Evolutionary conservation across 345 rosid species (phyloP), one percentile per base, ranked within the genome.

Genomic region (Chamaenerion angustifolium): DNA sequence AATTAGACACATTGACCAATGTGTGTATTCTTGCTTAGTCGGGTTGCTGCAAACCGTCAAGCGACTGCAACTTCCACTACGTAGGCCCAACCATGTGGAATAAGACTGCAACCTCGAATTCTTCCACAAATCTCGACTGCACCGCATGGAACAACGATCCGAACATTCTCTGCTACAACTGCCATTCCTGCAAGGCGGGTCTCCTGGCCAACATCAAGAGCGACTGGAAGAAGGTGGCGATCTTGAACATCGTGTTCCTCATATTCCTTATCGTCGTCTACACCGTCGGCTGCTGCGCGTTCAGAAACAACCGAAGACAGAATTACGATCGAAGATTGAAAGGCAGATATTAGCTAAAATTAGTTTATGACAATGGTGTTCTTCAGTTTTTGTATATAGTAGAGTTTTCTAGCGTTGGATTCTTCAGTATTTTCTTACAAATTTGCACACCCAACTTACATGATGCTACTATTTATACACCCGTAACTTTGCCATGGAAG

Each of bases 41-140:
- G 59, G 95, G 95, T 25, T 90, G 94, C 80, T 90, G 97, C 63
- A 89, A 83, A 75, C 94, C 95, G 12, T 68, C 95, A 3, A 67
- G 70, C 51, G 84, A 71, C 64, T 90, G 98, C 61, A 71, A 62
- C 25, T 90, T 72, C 68, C 52, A 51, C 11, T 90, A 81, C 47
- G 67, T 45, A 31, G 55, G 46, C 46, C 92, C 94, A 43, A 81
- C 76, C 3, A 56, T 12, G 44, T 90, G 98, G 98, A 78, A 59
- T 44, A 52, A 51, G 46, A 18, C 59, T 6, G 4, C 15, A 40
- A 56, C 6, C 6, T 27, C 19, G 10, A 42, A n/a, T 56, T 49
- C 19, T 31, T 31, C 37, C 12, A 43, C 67, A 46, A 79, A 85
- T 61, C 42, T 78, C 0, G 94, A 90, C 69, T 90, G 98, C 51